phyloP scores from a whole-genome alignment of 768 basidiomycete species.

The Kwoniella sp. region DNA sequence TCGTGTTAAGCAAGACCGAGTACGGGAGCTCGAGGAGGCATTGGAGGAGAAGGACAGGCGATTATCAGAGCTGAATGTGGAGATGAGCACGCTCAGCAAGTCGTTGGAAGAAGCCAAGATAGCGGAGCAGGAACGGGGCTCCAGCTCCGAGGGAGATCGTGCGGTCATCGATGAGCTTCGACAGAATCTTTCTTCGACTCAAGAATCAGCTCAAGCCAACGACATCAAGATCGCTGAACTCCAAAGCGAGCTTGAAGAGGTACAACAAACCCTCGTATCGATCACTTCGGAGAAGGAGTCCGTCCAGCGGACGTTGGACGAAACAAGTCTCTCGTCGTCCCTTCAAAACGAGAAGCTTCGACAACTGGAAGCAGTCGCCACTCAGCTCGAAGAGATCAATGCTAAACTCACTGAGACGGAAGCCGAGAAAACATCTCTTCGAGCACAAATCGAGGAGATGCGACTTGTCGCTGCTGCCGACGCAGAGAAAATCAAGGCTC shows the following conservation, averaged over 20 bases:
- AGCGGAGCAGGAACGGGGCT: background rate
- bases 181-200: background rate
- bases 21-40: background rate
- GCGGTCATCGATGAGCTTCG: background rate
- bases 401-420: background rate
- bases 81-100: background rate
- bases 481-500: background rate
- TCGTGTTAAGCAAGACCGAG: background rate
- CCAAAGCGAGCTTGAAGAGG: background rate
- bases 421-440: background rate
- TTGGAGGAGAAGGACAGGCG: background rate
- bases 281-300: too few species aligned
- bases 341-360: too few species aligned
- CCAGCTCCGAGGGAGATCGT: background rate
- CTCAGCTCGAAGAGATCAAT: background rate
- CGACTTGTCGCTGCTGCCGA: background rate
- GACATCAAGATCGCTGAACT: background rate
- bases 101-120: background rate
- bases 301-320: too few species aligned
- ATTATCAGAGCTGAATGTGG: background rate
- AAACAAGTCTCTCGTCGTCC: too few species aligned
- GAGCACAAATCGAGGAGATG: background rate
- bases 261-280: too few species aligned
- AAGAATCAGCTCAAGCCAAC: background rate
- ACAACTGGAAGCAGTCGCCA: too few species aligned